These are phyloP conservation scores for Penicillium sumatraense DNA, from an alignment of 2,329 filamentous ascomycete genomes.

Conservation along the genomic window DNA sequence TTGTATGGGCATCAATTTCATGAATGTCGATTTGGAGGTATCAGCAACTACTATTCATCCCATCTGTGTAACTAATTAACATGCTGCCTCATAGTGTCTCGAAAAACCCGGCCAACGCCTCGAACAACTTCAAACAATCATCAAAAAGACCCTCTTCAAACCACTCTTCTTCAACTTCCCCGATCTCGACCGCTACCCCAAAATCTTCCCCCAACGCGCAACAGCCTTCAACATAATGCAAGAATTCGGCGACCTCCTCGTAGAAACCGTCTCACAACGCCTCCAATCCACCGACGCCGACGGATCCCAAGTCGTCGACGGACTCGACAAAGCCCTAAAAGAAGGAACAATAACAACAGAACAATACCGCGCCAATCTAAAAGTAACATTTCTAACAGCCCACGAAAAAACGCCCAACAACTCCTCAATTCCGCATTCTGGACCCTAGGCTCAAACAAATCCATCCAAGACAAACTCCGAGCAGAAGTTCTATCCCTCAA, in stretches of 20 bases:
- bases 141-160: slow-evolving; percentile 32
- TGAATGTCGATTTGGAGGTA: slow-evolving; percentile 33
- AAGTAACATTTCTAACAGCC: slow-evolving; percentile 47
- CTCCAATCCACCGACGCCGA: not conserved
- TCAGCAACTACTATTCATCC: not conserved
- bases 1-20: slow-evolving; percentile 31
- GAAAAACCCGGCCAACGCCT: slow-evolving; percentile 27
- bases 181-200: slow-evolving; percentile 28
- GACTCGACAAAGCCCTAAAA: slow-evolving; percentile 25
- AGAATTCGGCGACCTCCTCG: slow-evolving; percentile 29
- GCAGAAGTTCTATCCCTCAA: slow-evolving; percentile 32
- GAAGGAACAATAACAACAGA: slow-evolving; percentile 37
- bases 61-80: not conserved
- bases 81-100: slow-evolving; percentile 23
- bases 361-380: slow-evolving; percentile 48
- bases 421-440: slow-evolving; percentile 43
- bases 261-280: slow-evolving; percentile 14
- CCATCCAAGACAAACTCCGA: slow-evolving; percentile 37
- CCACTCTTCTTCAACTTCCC: slow-evolving; percentile 34
- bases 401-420: slow-evolving; percentile 51
- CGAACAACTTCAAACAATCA: slow-evolving; percentile 30
- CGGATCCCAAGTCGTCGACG: slow-evolving; percentile 27
- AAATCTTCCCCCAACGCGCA: slow-evolving; percentile 25
- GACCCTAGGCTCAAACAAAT: slow-evolving; percentile 40
- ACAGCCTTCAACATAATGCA: slow-evolving; percentile 28